Evolutionary conservation across 441 rosid species (phyloP), one percentile per base, ranked within the genome.

Genomic region (Flueggea neowawraea): DNA sequence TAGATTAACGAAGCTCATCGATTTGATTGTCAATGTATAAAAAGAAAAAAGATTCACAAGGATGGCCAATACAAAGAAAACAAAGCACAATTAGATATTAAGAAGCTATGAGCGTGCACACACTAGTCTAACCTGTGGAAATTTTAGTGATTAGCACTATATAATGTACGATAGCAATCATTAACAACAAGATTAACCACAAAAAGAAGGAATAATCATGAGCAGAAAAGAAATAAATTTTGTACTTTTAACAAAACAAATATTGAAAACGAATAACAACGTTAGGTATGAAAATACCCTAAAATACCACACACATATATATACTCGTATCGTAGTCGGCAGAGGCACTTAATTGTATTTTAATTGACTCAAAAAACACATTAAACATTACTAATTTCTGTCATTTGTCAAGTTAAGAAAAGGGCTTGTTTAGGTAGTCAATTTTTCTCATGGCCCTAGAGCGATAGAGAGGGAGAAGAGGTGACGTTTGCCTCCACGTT

Each of bases 241-340:
- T 1, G n/a, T 50, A 51, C 60, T 39, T 31, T 61, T 57, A 36
- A 39, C 57, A 57, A 58, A 52, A 61, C 55, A 17, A 54, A 12
- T 17, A 39, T 47, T 10, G 50, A 47, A 47, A 47, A 47, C n/a
- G 50, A 47, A 47, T 47, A 22, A n/a, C n/a, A n/a, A 55, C 13
- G 15, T 32, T 28, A 9, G 4, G 11, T 55, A 28, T n/a, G 4
- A 14, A 47, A 43, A 47, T 41, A 43, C 45, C 45, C 45, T 11
- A 43, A 47, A 47, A 47, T 47, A 4, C 49, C 2, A 3, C 7
- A n/a, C 17, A 16, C 12, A 12, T 22, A 2, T 22, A 22, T 16
- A 50, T n/a, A 62, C 50, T 36, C 61, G 75, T 50, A 73, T 57
- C 82, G 80, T 73, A 78, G 83, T 81, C 83, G 85, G 85, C 83